Percentiles rank a stretch among this genome's conserved stretches.
phyloP scores from a whole-genome alignment of 352 stramenopile genomes.

The Pythium sp. region DNA sequence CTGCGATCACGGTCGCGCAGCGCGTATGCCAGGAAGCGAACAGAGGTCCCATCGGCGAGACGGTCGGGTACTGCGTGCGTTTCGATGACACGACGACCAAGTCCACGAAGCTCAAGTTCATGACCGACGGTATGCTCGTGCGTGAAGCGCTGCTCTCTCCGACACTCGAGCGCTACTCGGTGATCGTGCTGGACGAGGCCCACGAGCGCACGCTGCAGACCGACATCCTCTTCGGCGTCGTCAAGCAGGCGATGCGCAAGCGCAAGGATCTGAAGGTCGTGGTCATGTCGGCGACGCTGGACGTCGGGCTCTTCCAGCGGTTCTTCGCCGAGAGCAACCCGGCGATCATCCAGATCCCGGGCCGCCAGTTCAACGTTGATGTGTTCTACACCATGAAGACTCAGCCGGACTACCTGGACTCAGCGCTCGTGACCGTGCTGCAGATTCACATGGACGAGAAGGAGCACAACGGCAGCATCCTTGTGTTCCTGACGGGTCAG shows the following conservation, averaged over 20 bases:
- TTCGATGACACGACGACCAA: constrained; percentile 92
- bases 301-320: constrained; percentile 90
- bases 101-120: constrained; percentile 93
- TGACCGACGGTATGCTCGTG: constrained; percentile 91
- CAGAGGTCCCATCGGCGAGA: constrained; percentile 41
- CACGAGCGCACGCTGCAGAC: constrained; percentile 87
- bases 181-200: constrained; percentile 86
- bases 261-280: constrained; percentile 91
- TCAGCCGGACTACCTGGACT: constrained; percentile 89
- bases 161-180: constrained; percentile 74
- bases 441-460: constrained; percentile 89
- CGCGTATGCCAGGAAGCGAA: constrained; percentile 72
- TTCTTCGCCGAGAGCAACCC: constrained; percentile 92
- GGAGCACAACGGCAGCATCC: constrained; percentile 82
- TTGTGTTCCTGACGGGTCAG: constrained; percentile 95
- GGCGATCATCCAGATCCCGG: constrained; percentile 83
- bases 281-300: constrained; percentile 98
- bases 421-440: constrained; percentile 82
- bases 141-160: constrained; percentile 76
- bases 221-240: constrained; percentile 90
- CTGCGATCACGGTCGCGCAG: constrained; percentile 81
- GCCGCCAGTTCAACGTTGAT: constrained; percentile 88
- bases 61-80: constrained; percentile 91
- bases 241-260: constrained; percentile 79
- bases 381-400: constrained; percentile 88